phyloP scores from a whole-genome alignment of 1,284 basidiomycete genomes.

The Schizophyllum amplum region DNA sequence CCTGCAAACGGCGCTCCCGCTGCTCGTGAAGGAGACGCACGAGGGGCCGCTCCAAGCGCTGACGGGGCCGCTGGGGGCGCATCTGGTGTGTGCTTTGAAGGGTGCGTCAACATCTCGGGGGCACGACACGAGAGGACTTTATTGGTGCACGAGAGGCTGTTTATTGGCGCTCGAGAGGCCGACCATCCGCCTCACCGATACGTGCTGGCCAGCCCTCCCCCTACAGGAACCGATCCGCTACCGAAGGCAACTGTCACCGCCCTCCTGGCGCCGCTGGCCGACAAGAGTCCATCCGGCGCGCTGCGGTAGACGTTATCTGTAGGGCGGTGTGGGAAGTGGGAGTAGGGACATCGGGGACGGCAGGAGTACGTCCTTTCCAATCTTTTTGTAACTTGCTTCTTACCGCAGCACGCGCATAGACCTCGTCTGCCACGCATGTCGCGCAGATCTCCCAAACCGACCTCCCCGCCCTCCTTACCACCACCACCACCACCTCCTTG shows the following conservation, averaged over 20 bases:
- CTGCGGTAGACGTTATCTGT: not conserved
- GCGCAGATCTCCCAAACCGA: not conserved
- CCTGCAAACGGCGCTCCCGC: constrained; percentile 43
- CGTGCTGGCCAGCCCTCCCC: no score
- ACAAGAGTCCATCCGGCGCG: not conserved
- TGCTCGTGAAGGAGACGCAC: constrained; percentile 75
- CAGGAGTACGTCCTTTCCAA: no score
- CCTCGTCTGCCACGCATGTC: not conserved
- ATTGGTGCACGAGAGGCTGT: no score
- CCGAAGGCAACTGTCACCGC: not conserved
- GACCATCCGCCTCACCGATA: no score
- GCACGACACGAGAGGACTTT: not conserved
- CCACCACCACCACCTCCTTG: not conserved
- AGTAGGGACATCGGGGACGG: no score
- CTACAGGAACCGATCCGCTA: not conserved
- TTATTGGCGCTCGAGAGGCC: no score
- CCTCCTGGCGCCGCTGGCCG: not conserved
- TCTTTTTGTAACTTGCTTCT: no score
- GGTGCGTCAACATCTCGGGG: constrained; percentile 18
- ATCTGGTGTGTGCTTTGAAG: constrained; percentile 47
- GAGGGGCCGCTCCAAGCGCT: constrained; percentile 57
- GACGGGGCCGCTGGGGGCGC: constrained; percentile 44
- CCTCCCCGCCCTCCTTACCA: not conserved
- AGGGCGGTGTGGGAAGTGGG: not conserved
- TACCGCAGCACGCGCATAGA: no score